A percentile compares a stretch with the other conserved stretches of the same genome.
These are phyloP conservation scores for Mycena leptocephala DNA, from an alignment of 768 basidiomycete species.

Conservation along the genomic window DNA sequence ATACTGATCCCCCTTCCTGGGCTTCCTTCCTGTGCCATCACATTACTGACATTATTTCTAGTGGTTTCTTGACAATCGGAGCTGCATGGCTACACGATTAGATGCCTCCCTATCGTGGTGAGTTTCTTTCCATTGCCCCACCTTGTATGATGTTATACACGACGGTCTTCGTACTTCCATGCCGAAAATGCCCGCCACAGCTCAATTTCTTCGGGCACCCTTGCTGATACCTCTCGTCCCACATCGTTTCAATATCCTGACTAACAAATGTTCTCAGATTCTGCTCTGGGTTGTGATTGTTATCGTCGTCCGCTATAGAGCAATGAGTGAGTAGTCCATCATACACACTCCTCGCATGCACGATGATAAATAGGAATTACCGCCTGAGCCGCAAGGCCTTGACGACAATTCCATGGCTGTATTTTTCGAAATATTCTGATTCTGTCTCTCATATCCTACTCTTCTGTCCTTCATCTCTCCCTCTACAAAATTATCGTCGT, in stretches of 20 bases:
- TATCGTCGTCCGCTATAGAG: not conserved
- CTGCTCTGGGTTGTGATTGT: too few relatives aligned
- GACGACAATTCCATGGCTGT: slow-evolving; percentile 91
- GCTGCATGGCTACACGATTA: not conserved
- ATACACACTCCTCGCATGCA: not conserved
- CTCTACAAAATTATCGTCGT: too few relatives aligned
- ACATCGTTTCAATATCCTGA: not conserved
- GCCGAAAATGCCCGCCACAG: slow-evolving; percentile 97
- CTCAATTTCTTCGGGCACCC: slow-evolving; percentile 89
- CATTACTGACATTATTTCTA: not conserved
- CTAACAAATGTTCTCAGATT: not conserved
- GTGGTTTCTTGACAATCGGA: not conserved
- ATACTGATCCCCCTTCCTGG: slow-evolving; percentile 62
- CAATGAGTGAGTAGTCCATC: slow-evolving; percentile 10
- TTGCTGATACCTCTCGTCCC: slow-evolving; percentile 49
- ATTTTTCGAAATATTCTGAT: slow-evolving; percentile 75
- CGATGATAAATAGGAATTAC: slow-evolving; percentile 89
- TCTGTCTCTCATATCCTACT: not conserved
- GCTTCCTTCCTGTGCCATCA: not conserved
- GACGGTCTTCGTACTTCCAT: slow-evolving; percentile 92
- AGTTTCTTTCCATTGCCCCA: slow-evolving; percentile 40
- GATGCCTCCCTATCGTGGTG: slow-evolving; percentile 42
- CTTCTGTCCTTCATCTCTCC: slow-evolving; percentile 6
- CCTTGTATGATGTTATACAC: slow-evolving; percentile 83
- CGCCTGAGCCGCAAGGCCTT: slow-evolving; percentile 78